Base-by-base conservation (phyloP, 2,329 filamentous ascomycete genomes). In the Triangularia setosa region DNA sequence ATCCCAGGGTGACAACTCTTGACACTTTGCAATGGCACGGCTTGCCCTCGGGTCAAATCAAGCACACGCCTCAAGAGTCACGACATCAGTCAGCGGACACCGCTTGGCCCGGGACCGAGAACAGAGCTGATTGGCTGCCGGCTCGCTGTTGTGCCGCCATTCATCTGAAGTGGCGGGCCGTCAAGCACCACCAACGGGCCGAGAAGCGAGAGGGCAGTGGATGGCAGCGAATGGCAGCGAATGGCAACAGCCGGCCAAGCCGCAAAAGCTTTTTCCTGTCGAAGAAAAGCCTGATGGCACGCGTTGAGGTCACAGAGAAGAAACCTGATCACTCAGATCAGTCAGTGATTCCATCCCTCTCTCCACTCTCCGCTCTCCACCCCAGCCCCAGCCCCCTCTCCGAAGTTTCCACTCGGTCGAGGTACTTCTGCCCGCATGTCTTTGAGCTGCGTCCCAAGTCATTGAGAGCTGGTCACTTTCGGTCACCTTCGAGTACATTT, bases 401-500 rank as follows among this genome's bases (percentile, higher is more conserved):
- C 58, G 59, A 64, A 57, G 52, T 63, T 67, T 63, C 65, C 64
- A 58, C 60, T 55, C 65, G 16, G 64, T 67, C 61, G 52, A 70
- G 69, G 70, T 71, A 72, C 70, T 69, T 71, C 62, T 65, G 66
- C 65, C 61, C 60, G 59, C 67, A 66, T 61, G 21, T 64, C 66
- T 66, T 64, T 67, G 63, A 67, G 58, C 57, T 62, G 64, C 62
- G 62, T 67, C 65, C 67, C 65, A 64, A 64, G 67, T 67, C 62
- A 40, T 67, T 65, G 63, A 61, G 35, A 58, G 64, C 62, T 65
- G 65, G 69, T 72, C 70, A 70, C 69, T 68, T 33, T 64, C 18
- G 65, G 69, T 72, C 70, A 70, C 69, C 67, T 62, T 18, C 65
- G 65, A 65, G 69, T 72, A 70, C 67, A 64, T 62, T 63, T 28